Base-by-base conservation (phyloP, 805 yeast species). In the Candida argentea region DNA sequence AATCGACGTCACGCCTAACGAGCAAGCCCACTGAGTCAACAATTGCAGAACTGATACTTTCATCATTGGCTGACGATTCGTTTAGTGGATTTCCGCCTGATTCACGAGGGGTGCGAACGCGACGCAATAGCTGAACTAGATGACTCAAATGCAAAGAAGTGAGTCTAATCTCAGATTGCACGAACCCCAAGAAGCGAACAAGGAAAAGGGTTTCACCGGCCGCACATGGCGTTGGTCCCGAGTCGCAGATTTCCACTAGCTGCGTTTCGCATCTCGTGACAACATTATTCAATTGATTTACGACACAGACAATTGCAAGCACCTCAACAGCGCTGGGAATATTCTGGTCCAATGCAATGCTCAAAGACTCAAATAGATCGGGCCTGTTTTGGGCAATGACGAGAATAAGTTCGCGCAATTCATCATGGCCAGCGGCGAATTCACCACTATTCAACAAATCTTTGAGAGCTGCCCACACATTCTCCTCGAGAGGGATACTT, bases 151-250 rank as follows among this genome's bases (percentile, higher is more conserved):
- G 46, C 13, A 57, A 21, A 6, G 24, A n/a, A 2, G 14, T 19
- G 16, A 37, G 27, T 4, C 25, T 17, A 8, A n/a, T n/a, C 12
- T 11, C 14, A 19, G 22, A 31, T n/a, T 70, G 66, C 17, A 70
- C 53, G 32, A 63, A 61, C 4, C 78, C 81, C 28, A 75, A 44
- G 22, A 67, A 66, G 20, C 61, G 63, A 23, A 57, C 46, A 24
- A 52, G 51, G 39, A 63, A 66, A 1, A 55, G 34, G 15, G 40
- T 43, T 9, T 43, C 21, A 5, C 33, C 27, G 5, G 48, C 46
- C 24, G 50, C 41, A n/a, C n/a, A n/a, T n/a, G n/a, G n/a, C 3
- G 61, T 40, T 42, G 6, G 59, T 48, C 30, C 61, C 62, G 34
- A 51, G 52, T 18, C 48, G 42, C 32, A 61, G 44, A 12, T 55